phyloP scores from a whole-genome alignment of 805 yeast genomes.

The Ascoidea asiatica region DNA sequence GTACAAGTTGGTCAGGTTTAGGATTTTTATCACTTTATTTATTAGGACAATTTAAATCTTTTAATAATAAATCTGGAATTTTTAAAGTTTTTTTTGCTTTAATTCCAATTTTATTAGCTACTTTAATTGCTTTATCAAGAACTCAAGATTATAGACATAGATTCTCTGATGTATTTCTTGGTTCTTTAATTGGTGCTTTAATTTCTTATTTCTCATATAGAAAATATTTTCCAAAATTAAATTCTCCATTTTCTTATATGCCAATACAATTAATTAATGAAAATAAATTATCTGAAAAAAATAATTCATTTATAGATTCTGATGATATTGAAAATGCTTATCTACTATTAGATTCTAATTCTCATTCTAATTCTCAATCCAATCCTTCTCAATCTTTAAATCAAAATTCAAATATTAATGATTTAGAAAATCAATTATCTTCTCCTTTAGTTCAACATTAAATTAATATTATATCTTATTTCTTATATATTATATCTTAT shows the following conservation, averaged over 20 bases:
- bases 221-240: constrained; percentile 25
- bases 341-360: no score
- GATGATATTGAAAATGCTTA: no score
- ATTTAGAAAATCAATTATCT: no score
- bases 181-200: constrained; percentile 49
- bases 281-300: constrained; percentile 3
- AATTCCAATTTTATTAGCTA: constrained; percentile 55
- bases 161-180: constrained; percentile 69
- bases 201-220: constrained; percentile 36
- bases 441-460: no score
- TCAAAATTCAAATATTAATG: no score
- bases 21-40: constrained; percentile 54
- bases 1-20: constrained; percentile 55
- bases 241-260: constrained; percentile 11
- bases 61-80: constrained; percentile 35
- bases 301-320: no score
- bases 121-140: constrained; percentile 69
- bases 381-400: no score
- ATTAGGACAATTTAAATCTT: constrained; percentile 47
- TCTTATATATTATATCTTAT: no score
- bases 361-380: no score
- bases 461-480: no score
- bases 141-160: constrained; percentile 93
- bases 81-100: constrained; percentile 46
- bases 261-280: constrained; percentile 8